Percentiles rank a stretch among this genome's conserved stretches.
Evolutionary conservation across 441 rosid genomes (phyloP).

Genomic region (Melastoma candidum): DNA sequence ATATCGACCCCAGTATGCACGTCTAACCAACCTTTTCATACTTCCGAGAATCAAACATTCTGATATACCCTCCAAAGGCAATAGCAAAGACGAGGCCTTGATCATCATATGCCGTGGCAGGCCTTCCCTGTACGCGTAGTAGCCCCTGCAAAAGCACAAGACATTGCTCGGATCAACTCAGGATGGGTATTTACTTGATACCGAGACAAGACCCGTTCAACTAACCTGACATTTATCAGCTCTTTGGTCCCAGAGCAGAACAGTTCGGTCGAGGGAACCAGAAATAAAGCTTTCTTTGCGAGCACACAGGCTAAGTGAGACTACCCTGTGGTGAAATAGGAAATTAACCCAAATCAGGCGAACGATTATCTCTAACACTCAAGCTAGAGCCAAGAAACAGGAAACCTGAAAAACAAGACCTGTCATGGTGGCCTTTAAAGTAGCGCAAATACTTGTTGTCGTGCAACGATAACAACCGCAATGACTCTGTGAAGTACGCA

Average conservation of each 20-base stretch:
- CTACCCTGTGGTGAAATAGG: constrained; percentile 44
- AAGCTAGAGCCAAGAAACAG: not conserved
- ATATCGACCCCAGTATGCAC: not conserved
- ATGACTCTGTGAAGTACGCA: constrained; percentile 45
- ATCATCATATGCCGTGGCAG: constrained; percentile 93
- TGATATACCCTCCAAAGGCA: constrained; percentile 84
- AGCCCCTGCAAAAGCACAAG: constrained; percentile 48
- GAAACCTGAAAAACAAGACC: constrained; percentile 31
- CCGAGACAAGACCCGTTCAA: not conserved
- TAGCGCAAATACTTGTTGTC: constrained; percentile 96
- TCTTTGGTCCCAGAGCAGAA: constrained; percentile 93
- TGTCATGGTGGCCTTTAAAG: constrained; percentile 97
- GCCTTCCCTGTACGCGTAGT: constrained; percentile 87
- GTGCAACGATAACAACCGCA: constrained; percentile 84
- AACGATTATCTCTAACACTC: not conserved
- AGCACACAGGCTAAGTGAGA: constrained; percentile 81
- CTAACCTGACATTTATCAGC: constrained; percentile 89
- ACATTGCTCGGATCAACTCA: constrained; percentile 3
- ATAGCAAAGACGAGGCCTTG: constrained; percentile 83
- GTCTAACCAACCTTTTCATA: constrained; percentile 60
- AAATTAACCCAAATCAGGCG: not conserved
- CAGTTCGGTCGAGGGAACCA: constrained; percentile 93
- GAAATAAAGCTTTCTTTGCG: constrained; percentile 83
- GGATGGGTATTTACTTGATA: too few relatives aligned
- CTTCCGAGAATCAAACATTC: constrained; percentile 90